Evolutionary conservation across 495 filamentous ascomycete genomes (phyloP).

Genomic region (Chlorociboria aeruginascens): DNA sequence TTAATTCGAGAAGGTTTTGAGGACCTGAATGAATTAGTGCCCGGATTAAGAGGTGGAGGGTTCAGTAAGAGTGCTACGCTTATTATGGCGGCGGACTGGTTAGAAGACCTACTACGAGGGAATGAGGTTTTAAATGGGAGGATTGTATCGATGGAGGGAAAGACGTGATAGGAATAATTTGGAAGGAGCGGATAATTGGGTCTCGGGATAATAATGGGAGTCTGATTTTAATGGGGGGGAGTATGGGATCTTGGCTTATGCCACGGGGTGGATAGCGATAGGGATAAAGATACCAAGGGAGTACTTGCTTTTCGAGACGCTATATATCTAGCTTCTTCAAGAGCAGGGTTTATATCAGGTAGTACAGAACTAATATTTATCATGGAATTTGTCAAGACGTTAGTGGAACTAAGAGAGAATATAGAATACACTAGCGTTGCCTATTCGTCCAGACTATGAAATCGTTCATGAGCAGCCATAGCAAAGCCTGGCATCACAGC

Average conservation of each 20-base stretch:
- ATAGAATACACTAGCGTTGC: no score
- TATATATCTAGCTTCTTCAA: neutral
- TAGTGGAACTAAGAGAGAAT: no score
- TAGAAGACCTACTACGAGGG: slow-evolving; percentile 57
- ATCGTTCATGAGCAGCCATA: slow-evolving; percentile 57
- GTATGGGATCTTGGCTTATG: slow-evolving; percentile 7
- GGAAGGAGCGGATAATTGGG: slow-evolving; percentile 1
- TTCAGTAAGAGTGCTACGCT: slow-evolving; percentile 75
- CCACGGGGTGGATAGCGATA: no score
- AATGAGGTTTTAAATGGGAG: slow-evolving; percentile 43
- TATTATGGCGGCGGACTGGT: slow-evolving; percentile 55
- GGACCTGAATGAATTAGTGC: slow-evolving; percentile 58
- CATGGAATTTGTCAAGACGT: no score
- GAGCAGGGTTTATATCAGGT: neutral
- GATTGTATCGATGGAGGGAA: slow-evolving; percentile 31
- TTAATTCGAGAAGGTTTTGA: slow-evolving; percentile 70
- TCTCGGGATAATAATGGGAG: neutral
- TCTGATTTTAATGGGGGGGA: slow-evolving; percentile 3
- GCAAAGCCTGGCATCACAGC: slow-evolving; percentile 60
- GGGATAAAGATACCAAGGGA: no score
- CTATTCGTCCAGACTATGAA: slow-evolving; percentile 33
- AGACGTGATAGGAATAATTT: slow-evolving; percentile 11
- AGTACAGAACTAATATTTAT: neutral
- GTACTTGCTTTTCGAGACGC: no score
- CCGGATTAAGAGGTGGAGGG: slow-evolving; percentile 52